Conservation (phyloP, 768 basidiomycete species). For the Boletus vinaceobasis region DNA sequence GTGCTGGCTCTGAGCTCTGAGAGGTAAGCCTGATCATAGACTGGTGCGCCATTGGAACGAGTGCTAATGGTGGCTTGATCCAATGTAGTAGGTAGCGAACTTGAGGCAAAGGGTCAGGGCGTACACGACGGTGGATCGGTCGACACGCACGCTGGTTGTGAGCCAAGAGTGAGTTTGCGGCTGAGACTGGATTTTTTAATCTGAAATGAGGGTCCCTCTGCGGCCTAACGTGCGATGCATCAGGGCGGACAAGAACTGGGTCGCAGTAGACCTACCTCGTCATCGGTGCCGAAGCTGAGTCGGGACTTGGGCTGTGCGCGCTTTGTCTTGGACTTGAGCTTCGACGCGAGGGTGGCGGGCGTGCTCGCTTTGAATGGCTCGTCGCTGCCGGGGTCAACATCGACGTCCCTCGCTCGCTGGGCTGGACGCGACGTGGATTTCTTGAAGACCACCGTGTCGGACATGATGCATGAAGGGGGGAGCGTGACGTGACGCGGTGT, state of each 20-base stretch:
- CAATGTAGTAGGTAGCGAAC: conserved; percentile 41
- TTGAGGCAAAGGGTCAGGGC: conserved; percentile 23
- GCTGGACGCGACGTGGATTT: conserved; percentile 38
- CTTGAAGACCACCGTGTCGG: conserved; percentile 40
- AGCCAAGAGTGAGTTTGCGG: conserved; percentile 55
- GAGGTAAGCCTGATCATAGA: conserved; percentile 71
- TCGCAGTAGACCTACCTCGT: conserved; percentile 49
- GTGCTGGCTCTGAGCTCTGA: conserved; percentile 79
- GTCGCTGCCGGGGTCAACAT: conserved; percentile 30
- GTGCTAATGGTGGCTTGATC: conserved; percentile 55
- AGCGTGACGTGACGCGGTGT: conserved; percentile 23
- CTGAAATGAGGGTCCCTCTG: conserved; percentile 64
- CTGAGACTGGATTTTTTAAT: conserved; percentile 81
- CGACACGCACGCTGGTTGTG: conserved; percentile 46
- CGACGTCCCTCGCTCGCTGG: conserved; percentile 39
- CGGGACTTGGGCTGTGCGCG: conserved; percentile 62
- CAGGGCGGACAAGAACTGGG: conserved; percentile 5
- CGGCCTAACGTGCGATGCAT: conserved; percentile 44
- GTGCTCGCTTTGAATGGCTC: conserved; percentile 32
- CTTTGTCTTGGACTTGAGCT: conserved; percentile 69
- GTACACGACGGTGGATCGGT: neutral
- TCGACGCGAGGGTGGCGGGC: conserved; percentile 58
- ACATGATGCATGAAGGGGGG: conserved; percentile 3
- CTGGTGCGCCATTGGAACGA: conserved; percentile 46
- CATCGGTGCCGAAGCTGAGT: conserved; percentile 74